These are phyloP conservation scores for Aspergillus hiratsukae DNA, from an alignment of 2,329 filamentous ascomycete species.

Conservation along the genomic window DNA sequence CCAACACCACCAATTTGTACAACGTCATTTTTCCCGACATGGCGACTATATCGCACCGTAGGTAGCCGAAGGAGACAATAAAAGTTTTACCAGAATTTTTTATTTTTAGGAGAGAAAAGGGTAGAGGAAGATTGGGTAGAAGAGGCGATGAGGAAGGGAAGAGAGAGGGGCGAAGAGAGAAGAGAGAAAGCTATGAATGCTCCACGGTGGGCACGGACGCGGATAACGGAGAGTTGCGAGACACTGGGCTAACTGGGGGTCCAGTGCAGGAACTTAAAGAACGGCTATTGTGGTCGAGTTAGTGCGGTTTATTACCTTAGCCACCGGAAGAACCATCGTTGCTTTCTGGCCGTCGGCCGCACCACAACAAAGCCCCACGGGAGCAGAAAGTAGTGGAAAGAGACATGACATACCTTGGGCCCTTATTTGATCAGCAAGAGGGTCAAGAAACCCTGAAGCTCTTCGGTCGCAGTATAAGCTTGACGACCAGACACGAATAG, in stretches of 20 bases:
- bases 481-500: not conserved
- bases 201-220: slow-evolving; percentile 22
- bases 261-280: slow-evolving; percentile 3
- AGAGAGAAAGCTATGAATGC: slow-evolving; percentile 16
- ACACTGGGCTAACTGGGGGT: slow-evolving; percentile 10
- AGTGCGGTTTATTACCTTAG: slow-evolving; percentile 18
- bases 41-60: slow-evolving; percentile 25
- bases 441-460: not conserved
- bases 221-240: slow-evolving; percentile 20
- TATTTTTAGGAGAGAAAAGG: not conserved
- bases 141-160: not conserved
- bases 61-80: no score
- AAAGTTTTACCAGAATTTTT: no score
- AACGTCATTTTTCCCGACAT: slow-evolving; percentile 94
- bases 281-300: slow-evolving; percentile 17
- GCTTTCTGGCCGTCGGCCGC: slow-evolving; percentile 12
- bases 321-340: slow-evolving; percentile 20
- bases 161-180: not conserved
- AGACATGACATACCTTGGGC: not conserved
- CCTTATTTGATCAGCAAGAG: not conserved
- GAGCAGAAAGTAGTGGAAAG: not conserved
- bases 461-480: not conserved
- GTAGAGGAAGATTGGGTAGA: not conserved
- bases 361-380: slow-evolving; percentile 2
- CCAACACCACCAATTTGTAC: slow-evolving; percentile 93